Base-by-base conservation (phyloP, 2,329 filamentous ascomycete species). In the Dactylellina leptospora region DNA sequence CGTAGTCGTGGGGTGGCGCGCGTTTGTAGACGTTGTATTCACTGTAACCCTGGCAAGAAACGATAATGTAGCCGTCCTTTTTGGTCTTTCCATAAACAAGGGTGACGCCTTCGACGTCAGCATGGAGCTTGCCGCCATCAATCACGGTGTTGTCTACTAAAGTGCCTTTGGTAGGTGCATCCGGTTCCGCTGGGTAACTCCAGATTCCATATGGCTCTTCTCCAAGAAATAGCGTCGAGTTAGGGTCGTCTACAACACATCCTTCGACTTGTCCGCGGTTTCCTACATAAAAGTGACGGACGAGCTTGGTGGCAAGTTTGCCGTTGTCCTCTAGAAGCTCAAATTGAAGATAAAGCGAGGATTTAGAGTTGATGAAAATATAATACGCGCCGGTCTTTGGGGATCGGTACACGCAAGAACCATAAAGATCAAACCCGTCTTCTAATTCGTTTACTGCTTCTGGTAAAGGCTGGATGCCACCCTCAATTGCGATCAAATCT, bases 281-380 rank as follows among this genome's bases (percentile, higher is more conserved):
- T 2, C 84, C 84, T 0, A 81, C 83, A 1, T 79, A 81, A 54
- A 85, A 85, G 36, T 81, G 80, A n/a, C 84, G 81, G 1, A 85
- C 82, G 0, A 86, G 80, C 0, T 77, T 80, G 0, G 83, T 84
- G 28, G 81, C 75, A 0, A 85, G 79, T 0, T 80, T 80, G 4
- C 81, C 81, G 27, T 82, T 78, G 2, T 77, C 28, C 3, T 79
- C 78, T 0, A 81, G 78, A 0, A 85, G 77, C 64, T 84, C 82
- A 68, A 83, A 85, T 74, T 85, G 84, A 0, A 85, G 81, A 72
- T 85, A 85, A n/a, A 82, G 78, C 0, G 83, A 82, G 0, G 82
- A 80, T 73, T 85, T 85, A 54, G 82, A 81, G 74, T 85, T 85
- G 70, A 85, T 83, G 55, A 85, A 85, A 20, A 85, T 81, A 62